Evolutionary conservation across 169 alveolate genomes (phyloP).

Genomic region (Neospora caninum): DNA sequence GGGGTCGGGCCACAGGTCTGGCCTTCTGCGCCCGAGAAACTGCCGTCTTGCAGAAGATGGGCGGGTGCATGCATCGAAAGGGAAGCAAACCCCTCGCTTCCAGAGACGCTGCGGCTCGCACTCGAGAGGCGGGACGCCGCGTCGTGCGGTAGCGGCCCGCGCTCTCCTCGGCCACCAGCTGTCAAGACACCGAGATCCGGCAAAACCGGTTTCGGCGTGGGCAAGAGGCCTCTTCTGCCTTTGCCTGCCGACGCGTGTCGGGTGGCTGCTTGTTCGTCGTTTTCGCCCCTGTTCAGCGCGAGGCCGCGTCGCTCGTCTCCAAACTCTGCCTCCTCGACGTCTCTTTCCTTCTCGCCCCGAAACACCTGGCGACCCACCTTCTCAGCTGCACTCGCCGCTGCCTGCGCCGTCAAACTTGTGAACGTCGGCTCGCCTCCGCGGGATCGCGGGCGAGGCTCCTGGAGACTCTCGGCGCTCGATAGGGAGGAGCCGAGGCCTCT

Average conservation of each 20-base stretch:
- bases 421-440: slow-evolving; percentile 19
- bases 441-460: slow-evolving; percentile 30
- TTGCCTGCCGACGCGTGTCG: not conserved
- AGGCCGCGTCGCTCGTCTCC: not conserved
- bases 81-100: not conserved
- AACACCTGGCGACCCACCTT: not conserved
- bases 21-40: too few species aligned
- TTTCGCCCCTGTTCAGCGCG: not conserved
- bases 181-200: not conserved
- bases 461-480: not conserved
- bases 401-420: not conserved
- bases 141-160: not conserved
- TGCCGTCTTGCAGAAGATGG: too few species aligned
- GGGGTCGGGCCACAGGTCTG: too few species aligned
- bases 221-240: not conserved
- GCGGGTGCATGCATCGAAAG: too few species aligned
- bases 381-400: not conserved
- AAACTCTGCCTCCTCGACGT: not conserved
- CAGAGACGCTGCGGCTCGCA: not conserved
- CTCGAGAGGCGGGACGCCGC: not conserved
- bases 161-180: not conserved
- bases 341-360: not conserved
- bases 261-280: not conserved
- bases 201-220: not conserved
- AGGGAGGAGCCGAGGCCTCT: not conserved